These are phyloP conservation scores for Hygrophila difformis DNA, from an alignment of 257 asterid species.

Conservation along the genomic window DNA sequence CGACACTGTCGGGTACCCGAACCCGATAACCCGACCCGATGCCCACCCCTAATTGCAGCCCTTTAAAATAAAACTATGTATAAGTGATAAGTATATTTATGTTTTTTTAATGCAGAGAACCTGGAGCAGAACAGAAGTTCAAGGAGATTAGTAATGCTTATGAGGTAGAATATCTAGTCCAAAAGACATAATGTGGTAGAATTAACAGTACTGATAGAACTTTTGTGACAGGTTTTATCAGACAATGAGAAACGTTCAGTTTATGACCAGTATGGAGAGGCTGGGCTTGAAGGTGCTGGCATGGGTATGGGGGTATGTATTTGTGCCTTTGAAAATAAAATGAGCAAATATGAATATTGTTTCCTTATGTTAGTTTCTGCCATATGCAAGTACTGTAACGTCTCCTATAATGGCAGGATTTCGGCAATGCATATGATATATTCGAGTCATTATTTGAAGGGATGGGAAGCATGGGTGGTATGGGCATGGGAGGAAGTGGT, in stretches of 20 bases:
- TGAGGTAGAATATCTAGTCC: slow-evolving; percentile 57
- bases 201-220: too few species aligned
- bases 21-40: too few species aligned
- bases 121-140: slow-evolving; percentile 91
- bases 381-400: slow-evolving; percentile 11
- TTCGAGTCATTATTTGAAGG: slow-evolving; percentile 87
- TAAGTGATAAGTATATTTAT: too few species aligned
- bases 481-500: slow-evolving; percentile 79
- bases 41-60: too few species aligned
- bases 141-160: slow-evolving; percentile 97
- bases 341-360: background rate
- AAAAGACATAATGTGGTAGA: too few species aligned
- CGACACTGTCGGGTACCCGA: too few species aligned
- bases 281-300: slow-evolving; percentile 97
- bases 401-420: slow-evolving; percentile 53
- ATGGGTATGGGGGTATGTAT: slow-evolving; percentile 86
- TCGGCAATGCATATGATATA: slow-evolving; percentile 90
- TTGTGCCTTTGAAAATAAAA: slow-evolving; percentile 9
- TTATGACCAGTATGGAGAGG: slow-evolving; percentile 93
- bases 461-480: slow-evolving; percentile 86
- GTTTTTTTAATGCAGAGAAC: slow-evolving; percentile 82
- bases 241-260: slow-evolving; percentile 96
- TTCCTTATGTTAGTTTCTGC: background rate
- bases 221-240: slow-evolving; percentile 86
- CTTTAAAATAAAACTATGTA: too few species aligned